Evolutionary conservation across 768 basidiomycete genomes (phyloP), one percentile per base, ranked within the genome.

Genomic region (Termitomyces sp.): DNA sequence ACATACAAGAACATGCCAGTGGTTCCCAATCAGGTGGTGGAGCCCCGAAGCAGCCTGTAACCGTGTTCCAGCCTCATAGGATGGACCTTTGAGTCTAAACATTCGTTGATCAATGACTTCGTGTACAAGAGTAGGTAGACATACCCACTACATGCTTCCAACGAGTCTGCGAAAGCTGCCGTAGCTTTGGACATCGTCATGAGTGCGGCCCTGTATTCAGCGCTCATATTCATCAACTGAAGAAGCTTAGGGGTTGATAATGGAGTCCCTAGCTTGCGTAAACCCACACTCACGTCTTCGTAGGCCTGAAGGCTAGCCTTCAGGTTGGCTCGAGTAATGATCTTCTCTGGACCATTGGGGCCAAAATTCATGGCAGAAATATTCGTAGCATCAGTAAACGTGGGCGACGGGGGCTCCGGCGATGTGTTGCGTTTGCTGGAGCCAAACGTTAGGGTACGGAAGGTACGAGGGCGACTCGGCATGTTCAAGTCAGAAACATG

Each of bases 11-110:
- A 98, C 86, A 73, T 94, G 92, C 84, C 92, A 94, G 66, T 96
- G 92, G 71, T 96, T 96, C 54, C 90, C 88, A 66, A 96, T 88
- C 65, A 98, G 83, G 73, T 96, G 91, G 73, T 96, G 93, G 48
- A 98, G 76, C 5, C 96, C 95, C 20, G 91, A 88, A 32, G 91
- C 87, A 33, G 92, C 94, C 69, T 94, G 91, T 49, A 96, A 77
- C 61, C 91, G 82, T 24, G 90, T 89, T 12, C 91, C 90, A 28
- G 90, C 77, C 70, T 94, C 91, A 69, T 92, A 91, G 36, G 83
- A 80, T 22, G 90, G 89, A 6, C 92, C 90, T 67, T 92, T 92
- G 66, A 93, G 73, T 28, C 91, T 92, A 15, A 32, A 63, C 18
- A 40, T 32, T 6, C 36, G 60, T 53, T 54, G 54, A 46, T 35